phyloP scores from a whole-genome alignment of 768 basidiomycete species.

The Cyclocybe cylindracea region DNA sequence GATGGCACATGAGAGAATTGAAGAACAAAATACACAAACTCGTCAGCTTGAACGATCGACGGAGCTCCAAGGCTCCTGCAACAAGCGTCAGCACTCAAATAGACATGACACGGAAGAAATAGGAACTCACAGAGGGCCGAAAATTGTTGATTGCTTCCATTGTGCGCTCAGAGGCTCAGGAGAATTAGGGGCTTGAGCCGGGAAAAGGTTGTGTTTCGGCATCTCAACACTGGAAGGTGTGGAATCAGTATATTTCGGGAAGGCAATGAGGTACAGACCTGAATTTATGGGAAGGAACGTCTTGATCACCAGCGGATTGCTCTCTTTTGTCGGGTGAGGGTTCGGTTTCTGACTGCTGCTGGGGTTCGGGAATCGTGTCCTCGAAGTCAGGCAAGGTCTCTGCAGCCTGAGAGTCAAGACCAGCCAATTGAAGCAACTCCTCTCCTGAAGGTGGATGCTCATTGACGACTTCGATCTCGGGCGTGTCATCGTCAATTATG shows the following conservation, averaged over 20 bases:
- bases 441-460: conserved; percentile 12
- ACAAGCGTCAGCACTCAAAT: conserved; percentile 1
- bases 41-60: conserved; percentile 15
- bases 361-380: conserved; percentile 29
- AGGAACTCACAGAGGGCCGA: conserved; percentile 59
- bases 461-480: conserved; percentile 4
- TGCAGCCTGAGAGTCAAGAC: conserved; percentile 36
- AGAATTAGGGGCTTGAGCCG: conserved; percentile 24
- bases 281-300: not conserved
- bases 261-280: not conserved
- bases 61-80: conserved; percentile 39
- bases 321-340: not conserved
- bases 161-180: conserved; percentile 12
- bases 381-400: conserved; percentile 59
- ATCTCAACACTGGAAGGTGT: conserved; percentile 35
- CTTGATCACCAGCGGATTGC: not conserved
- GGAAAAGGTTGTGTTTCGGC: conserved; percentile 49
- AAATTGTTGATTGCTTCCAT: conserved; percentile 62
- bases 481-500: conserved; percentile 13
- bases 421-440: conserved; percentile 55
- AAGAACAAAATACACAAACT: conserved; percentile 24
- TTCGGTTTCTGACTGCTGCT: not conserved
- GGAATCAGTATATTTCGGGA: not conserved
- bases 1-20: not conserved
- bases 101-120: not conserved